Evolutionary conservation across 1,284 basidiomycete species (phyloP), one percentile per base, ranked within the genome.

Genomic region (Jaminaea rosea): DNA sequence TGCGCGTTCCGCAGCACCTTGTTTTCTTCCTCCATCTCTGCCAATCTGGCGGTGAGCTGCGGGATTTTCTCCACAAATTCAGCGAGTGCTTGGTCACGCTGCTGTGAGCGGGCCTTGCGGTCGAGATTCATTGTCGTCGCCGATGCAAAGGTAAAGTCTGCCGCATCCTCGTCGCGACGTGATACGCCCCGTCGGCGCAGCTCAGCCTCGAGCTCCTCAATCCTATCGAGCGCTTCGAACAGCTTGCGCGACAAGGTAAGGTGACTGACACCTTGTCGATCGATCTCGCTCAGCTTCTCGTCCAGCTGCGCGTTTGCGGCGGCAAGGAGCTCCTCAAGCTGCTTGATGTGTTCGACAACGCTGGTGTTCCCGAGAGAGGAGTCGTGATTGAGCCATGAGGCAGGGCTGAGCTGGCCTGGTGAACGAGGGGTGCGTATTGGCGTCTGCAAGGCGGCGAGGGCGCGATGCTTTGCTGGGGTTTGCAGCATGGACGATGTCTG

Each of bases 291-390:
- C 29, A 67, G 49, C 50, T 65, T 65, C 21, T 57, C 59, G 29
- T 67, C 65, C 44, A 65, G 61, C 7, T 53, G 54, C 3, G 54
- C 60, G 34, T 65, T 65, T 28, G 62, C 63, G 24, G 58, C 57
- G 32, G 61, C 64, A 10, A 67, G 55, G 5, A 56, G 60, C 13
- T 50, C 47, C 52, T 63, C 52, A 19, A 67, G 58, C 45, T 60
- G 55, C 0, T 56, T 45, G 26, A 63, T 58, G 15, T 53, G 51
- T 39, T 61, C 56, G 6, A 58, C 51, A 8, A 63, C 59, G n/a
- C n/a, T n/a, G n/a, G n/a, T n/a, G n/a, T n/a, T n/a, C n/a, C n/a
- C n/a, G n/a, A n/a, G n/a, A 2, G 49, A 52, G 10, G 49, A 52
- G 11, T 59, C 59, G 17, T 67, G 59, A 42, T 59, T 59, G 56